Base-by-base conservation (phyloP, 208 protist species). In the Wallacemonas sp. region DNA sequence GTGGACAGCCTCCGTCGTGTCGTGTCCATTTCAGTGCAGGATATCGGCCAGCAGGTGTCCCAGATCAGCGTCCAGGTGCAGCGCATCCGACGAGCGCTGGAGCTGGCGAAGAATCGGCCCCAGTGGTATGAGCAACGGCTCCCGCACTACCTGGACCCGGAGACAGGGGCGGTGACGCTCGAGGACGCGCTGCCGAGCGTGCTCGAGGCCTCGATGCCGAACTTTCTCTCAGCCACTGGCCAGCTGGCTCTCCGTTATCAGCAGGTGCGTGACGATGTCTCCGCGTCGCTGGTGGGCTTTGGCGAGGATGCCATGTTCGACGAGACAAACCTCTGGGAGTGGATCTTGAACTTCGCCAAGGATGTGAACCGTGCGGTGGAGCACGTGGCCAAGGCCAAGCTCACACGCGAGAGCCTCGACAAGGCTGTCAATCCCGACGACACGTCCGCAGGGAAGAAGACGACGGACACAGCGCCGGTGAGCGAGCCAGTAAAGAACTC, bases 51-150 rank as follows among this genome's bases (percentile, higher is more conserved):
- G 50, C 79, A 83, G 54, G 76, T 87, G 28, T 68, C 76, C 18
- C 79, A 90, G 62, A 70, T 93, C 5, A 93, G 81, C 65, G 69
- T 85, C 44, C 74, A 79, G 4, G 63, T 93, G 25, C 87, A 93
- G 50, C 80, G 81, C 57, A 90, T 90, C 83, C 83, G 87, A n/a
- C 72, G 79, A 18, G 69, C 79, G 1, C 76, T 90, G 18, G 86
- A 89, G 45, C 77, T 81, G 32, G 57, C 77, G n/a, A 83, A 86
- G 32, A 77, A 79, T 41, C 45, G n/a, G n/a, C 44, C 46, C 39
- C 46, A 67, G 46, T 84, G 73, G 71, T 81, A 72, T 46, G 66
- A n/a, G 12, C 72, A 77, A 76, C 77, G 76, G 2, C 65, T 81
- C 29, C 74, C 73, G 28, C 61, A 26, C 3, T 45, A 72, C 20